phyloP scores from a whole-genome alignment of 768 basidiomycete species.

The Amanita molliuscula region DNA sequence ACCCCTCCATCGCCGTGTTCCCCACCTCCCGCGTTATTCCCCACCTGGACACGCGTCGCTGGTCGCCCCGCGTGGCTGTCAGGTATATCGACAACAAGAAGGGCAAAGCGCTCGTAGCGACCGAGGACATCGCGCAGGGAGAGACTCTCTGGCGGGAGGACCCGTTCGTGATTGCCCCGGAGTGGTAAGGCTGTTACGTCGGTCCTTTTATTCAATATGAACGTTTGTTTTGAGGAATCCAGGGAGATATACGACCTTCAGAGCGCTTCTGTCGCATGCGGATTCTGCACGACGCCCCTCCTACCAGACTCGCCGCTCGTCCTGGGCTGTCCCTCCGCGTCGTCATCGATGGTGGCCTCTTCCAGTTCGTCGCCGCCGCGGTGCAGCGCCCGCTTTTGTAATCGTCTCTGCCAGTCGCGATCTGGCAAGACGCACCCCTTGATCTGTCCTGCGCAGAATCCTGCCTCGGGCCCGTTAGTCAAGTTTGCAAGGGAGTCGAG shows the following conservation, averaged over 20 bases:
- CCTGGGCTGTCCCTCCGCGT: slow-evolving; percentile 1
- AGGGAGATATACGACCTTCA: slow-evolving; percentile 79
- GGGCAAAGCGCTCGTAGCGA: slow-evolving; percentile 79
- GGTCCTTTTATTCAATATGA: neutral
- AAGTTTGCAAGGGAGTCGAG: slow-evolving; percentile 45
- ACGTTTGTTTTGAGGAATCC: slow-evolving; percentile 11
- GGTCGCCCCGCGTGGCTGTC: slow-evolving; percentile 57
- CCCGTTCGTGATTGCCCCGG: slow-evolving; percentile 72
- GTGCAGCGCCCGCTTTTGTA: slow-evolving; percentile 71
- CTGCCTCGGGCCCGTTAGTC: slow-evolving; percentile 49
- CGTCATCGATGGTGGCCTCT: slow-evolving; percentile 13
- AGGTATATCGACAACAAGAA: slow-evolving; percentile 58
- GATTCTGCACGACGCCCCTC: slow-evolving; percentile 63
- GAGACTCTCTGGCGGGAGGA: slow-evolving; percentile 83
- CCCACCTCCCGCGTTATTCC: slow-evolving; percentile 59
- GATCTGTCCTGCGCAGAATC: slow-evolving; percentile 69
- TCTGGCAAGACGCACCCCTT: slow-evolving; percentile 57
- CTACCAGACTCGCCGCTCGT: slow-evolving; percentile 28
- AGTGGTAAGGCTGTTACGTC: slow-evolving; percentile 39
- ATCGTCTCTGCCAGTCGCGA: slow-evolving; percentile 62
- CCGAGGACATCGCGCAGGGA: slow-evolving; percentile 52
- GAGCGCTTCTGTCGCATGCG: slow-evolving; percentile 48
- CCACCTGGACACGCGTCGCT: slow-evolving; percentile 49
- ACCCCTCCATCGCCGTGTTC: slow-evolving; percentile 21
- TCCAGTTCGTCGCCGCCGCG: slow-evolving; percentile 40